Evolutionary conservation across 1,284 basidiomycete species (phyloP), one percentile per base, ranked within the genome.

Genomic region (Grifola frondosa): DNA sequence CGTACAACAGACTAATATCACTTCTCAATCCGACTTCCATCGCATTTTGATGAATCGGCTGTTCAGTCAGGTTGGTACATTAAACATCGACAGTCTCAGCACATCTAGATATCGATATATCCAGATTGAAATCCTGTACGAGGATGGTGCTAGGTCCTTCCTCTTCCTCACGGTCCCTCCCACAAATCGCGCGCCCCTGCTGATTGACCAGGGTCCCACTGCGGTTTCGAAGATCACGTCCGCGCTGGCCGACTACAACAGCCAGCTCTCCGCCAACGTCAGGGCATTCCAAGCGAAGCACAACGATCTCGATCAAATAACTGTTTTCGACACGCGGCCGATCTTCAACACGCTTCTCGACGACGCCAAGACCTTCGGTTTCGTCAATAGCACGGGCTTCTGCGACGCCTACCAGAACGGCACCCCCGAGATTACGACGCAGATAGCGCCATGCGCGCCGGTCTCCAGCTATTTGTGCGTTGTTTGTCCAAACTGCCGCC

Each of bases 111-210:
- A 16, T 58, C 26, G 46, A 4, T 6, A 7, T 36, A 40, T 36
- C 16, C 50, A 81, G 78, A 65, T 81, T 26, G 75, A 83, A 45
- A 66, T 69, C 22, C 64, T 84, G 16, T 77, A 81, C 59, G 36
- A 61, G 3, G 59, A 67, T 31, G 81, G 81, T 24, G 81, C 77
- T 24, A 77, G 80, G 15, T 74, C 75, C 28, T 84, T 84, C 65
- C 63, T 84, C 12, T 81, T 84, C 67, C 65, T 84, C 31, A 82
- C 77, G n/a, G 80, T 84, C 9, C 82, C 81, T 2, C 79, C 81
- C 7, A 75, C 73, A 19, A 70, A 84, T 54, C 73, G 80, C 35
- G 70, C 81, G 0, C 82, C 82, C 1, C 67, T 81, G 11, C 60
- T 74, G 44, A 45, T 80, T 20, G 65, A 69, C 49, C 77, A 80